A percentile compares a stretch with the other conserved stretches of the same genome.
Evolutionary conservation across 2,329 filamentous ascomycete genomes (phyloP).

Genomic region (Aspergillus niger): DNA sequence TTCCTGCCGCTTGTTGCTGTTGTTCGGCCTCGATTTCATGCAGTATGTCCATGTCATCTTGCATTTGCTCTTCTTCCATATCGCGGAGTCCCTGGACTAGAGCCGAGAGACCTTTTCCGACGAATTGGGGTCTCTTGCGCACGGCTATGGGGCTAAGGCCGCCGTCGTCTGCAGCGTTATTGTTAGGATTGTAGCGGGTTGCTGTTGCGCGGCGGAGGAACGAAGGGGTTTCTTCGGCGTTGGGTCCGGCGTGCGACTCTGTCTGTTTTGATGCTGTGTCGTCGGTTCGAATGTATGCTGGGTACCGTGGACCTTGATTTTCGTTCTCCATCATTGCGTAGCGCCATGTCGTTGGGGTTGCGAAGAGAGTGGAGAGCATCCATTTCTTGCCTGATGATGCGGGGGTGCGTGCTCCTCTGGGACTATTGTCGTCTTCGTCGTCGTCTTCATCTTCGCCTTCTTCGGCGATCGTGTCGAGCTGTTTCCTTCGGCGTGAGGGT

Average conservation of each 20-base stretch:
- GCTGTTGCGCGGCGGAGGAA: conserved; percentile 44
- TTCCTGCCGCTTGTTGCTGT: conserved; percentile 18
- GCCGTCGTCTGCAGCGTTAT: conserved; percentile 7
- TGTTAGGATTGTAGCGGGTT: conserved; percentile 23
- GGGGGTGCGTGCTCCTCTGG: conserved; percentile 39
- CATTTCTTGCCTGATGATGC: conserved; percentile 48
- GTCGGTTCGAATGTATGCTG: neutral
- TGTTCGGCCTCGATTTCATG: conserved; percentile 45
- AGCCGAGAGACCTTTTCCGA: conserved; percentile 43
- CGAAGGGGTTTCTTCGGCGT: conserved; percentile 36
- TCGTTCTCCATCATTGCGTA: conserved; percentile 44
- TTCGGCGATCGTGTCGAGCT: conserved; percentile 33
- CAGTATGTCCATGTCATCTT: conserved; percentile 48
- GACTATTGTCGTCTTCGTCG: conserved; percentile 26
- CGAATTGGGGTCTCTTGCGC: conserved; percentile 38
- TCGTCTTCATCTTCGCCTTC: conserved; percentile 32
- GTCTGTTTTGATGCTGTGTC: neutral
- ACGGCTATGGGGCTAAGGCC: conserved; percentile 43
- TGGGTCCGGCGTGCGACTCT: rapidly evolving
- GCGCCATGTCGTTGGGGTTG: conserved; percentile 48
- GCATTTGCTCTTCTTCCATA: conserved; percentile 44
- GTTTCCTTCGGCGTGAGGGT: conserved; percentile 36
- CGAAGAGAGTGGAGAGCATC: conserved; percentile 48
- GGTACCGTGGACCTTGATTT: conserved; percentile 18
- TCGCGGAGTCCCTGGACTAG: conserved; percentile 43